Conservation (phyloP, 345 rosid genomes). For the Brassica cretica region DNA sequence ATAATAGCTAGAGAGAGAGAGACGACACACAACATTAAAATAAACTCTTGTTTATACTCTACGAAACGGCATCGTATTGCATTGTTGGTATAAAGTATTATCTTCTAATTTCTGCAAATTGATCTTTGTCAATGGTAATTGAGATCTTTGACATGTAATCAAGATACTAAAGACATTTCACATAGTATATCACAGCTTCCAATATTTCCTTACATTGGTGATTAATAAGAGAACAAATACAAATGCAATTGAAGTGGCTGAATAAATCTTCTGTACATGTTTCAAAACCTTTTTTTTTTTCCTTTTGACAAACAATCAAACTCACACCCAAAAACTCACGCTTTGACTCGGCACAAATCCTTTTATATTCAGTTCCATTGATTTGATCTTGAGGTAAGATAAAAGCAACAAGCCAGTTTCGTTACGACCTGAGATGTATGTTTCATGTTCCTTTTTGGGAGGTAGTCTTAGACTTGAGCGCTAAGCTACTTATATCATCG, state of each 20-base stretch:
- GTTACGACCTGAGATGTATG: not conserved
- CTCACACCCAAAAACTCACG: conserved; percentile 28
- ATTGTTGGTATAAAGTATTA: not conserved
- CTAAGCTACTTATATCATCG: conserved; percentile 51
- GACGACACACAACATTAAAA: not conserved
- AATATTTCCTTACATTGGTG: conserved; percentile 17
- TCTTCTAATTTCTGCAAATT: not conserved
- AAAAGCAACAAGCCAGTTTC: conserved; percentile 21
- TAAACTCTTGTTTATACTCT: no score
- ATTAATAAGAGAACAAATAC: conserved; percentile 11
- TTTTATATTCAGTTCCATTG: conserved; percentile 32
- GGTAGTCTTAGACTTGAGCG: conserved; percentile 37
- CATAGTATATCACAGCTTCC: not conserved
- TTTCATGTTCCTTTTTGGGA: conserved; percentile 20
- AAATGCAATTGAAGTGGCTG: conserved; percentile 20
- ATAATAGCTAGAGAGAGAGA: not conserved
- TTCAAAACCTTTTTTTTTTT: conserved; percentile 31
- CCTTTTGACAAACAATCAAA: conserved; percentile 33
- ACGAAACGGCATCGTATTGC: conserved; percentile 8
- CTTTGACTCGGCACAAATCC: conserved; percentile 24
- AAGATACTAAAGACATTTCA: not conserved
- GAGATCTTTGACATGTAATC: not conserved
- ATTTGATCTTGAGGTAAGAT: conserved; percentile 19
- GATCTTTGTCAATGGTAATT: not conserved
- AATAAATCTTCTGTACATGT: conserved; percentile 39